Conservation (phyloP, 768 basidiomycete genomes). For the Suillus americanus region DNA sequence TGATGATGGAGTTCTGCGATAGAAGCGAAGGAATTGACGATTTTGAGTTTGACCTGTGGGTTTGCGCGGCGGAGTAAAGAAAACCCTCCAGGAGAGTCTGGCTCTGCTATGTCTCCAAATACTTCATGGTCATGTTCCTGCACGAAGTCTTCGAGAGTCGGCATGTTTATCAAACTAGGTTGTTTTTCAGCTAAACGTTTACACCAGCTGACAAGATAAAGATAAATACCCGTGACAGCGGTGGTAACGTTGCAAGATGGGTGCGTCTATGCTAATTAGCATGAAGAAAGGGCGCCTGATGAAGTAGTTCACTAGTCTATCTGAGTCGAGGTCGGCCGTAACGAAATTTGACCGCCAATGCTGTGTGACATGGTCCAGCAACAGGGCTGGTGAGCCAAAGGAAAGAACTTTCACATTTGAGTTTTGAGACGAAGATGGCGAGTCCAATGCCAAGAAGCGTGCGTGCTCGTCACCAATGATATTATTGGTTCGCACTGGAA, state of each 20-base stretch:
- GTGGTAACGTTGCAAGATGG: conserved; percentile 64
- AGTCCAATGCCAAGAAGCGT: conserved; percentile 10
- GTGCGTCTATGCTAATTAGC: conserved; percentile 81
- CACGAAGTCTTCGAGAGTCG: conserved; percentile 69
- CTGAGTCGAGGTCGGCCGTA: conserved; percentile 65
- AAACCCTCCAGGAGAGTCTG: conserved; percentile 21
- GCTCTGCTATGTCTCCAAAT: conserved; percentile 45
- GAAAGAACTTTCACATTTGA: conserved; percentile 12
- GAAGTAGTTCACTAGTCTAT: conserved; percentile 63
- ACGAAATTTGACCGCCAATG: conserved; percentile 84
- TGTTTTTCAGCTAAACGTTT: neutral
- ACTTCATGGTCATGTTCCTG: conserved; percentile 64
- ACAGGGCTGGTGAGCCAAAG: conserved; percentile 47
- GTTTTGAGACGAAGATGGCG: conserved; percentile 23
- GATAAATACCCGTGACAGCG: conserved; percentile 49
- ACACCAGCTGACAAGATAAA: neutral
- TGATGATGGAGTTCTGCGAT: conserved; percentile 56
- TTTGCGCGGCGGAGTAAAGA: neutral
- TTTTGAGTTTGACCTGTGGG: conserved; percentile 58
- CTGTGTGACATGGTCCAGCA: conserved; percentile 76
- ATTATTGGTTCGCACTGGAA: conserved; percentile 4
- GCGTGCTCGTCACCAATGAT: conserved; percentile 3
- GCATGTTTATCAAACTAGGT: neutral
- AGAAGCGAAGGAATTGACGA: conserved; percentile 64
- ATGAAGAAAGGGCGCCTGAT: conserved; percentile 88